Evolutionary conservation across 108 stramenopile genomes (phyloP).

Genomic region (Aureococcus anophagefferens): DNA sequence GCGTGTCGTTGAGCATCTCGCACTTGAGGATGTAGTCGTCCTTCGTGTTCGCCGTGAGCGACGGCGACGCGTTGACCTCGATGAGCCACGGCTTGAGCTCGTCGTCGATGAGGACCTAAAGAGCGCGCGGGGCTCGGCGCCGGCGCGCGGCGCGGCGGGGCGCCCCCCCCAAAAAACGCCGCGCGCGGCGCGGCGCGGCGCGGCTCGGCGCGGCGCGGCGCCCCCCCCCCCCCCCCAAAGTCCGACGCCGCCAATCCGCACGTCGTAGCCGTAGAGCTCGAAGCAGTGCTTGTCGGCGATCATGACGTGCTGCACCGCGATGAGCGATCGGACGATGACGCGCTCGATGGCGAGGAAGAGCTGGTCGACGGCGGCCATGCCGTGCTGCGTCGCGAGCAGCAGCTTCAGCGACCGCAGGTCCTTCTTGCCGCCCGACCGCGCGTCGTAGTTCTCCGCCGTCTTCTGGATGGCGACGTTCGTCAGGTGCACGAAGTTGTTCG

Average conservation of each 20-base stretch:
- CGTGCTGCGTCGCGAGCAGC: slow-evolving; percentile 37
- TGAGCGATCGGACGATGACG: slow-evolving; percentile 34
- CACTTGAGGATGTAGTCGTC: slow-evolving; percentile 42
- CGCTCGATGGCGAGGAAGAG: slow-evolving; percentile 42
- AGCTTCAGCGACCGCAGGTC: slow-evolving; percentile 44
- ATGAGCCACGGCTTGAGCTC: slow-evolving; percentile 50
- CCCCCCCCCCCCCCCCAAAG: too few relatives aligned
- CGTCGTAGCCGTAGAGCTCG: slow-evolving; percentile 58
- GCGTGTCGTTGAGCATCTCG: slow-evolving; percentile 40
- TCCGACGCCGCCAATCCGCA: too few relatives aligned
- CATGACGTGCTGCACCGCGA: slow-evolving; percentile 48
- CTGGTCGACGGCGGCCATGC: slow-evolving; percentile 29
- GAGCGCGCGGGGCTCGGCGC: too few relatives aligned
- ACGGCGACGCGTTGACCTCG: slow-evolving; percentile 56
- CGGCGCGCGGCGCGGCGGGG: too few relatives aligned
- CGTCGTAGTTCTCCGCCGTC: slow-evolving; percentile 46
- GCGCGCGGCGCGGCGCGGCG: too few relatives aligned
- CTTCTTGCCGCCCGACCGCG: slow-evolving; percentile 47
- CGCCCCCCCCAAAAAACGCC: too few relatives aligned
- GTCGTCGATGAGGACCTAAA: slow-evolving; percentile 47
- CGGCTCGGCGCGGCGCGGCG: too few relatives aligned
- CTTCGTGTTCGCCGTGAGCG: slow-evolving; percentile 42
- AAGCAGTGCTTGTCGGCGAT: slow-evolving; percentile 59
- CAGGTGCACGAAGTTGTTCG: slow-evolving; percentile 40
- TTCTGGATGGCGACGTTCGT: slow-evolving; percentile 61